phyloP scores from a whole-genome alignment of 768 basidiomycete species.

The Boletus coccyginus region DNA sequence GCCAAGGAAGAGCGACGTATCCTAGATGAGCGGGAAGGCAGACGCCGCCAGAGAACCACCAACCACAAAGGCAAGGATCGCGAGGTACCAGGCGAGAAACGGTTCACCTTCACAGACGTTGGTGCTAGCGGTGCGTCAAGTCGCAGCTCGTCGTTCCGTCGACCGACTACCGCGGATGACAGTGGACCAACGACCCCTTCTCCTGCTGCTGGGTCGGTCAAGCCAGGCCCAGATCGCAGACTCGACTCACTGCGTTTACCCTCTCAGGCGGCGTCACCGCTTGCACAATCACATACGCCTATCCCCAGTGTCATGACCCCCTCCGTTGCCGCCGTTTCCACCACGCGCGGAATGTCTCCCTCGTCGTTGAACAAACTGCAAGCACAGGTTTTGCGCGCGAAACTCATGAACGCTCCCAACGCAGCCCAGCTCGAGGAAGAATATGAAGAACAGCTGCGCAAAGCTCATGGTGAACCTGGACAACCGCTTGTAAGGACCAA shows the following conservation, averaged over 20 bases:
- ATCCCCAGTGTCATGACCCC: slow-evolving; percentile 92
- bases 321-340: slow-evolving; percentile 33
- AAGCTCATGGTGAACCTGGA: slow-evolving; percentile 43
- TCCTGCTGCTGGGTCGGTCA: slow-evolving; percentile 25
- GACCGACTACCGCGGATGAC: slow-evolving; percentile 64
- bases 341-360: slow-evolving; percentile 55
- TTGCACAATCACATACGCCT: slow-evolving; percentile 70
- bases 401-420: slow-evolving; percentile 77
- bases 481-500: slow-evolving; percentile 47
- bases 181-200: slow-evolving; percentile 62
- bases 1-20: slow-evolving; percentile 83
- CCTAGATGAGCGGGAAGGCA: slow-evolving; percentile 77
- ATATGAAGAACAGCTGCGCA: slow-evolving; percentile 71
- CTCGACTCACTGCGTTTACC: slow-evolving; percentile 61
- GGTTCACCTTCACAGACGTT: slow-evolving; percentile 69
- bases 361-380: slow-evolving; percentile 89
- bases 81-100: slow-evolving; percentile 42
- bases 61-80: slow-evolving; percentile 39
- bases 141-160: slow-evolving; percentile 83
- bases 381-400: slow-evolving; percentile 89
- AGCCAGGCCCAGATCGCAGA: slow-evolving; percentile 45
- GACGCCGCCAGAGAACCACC: slow-evolving; percentile 39
- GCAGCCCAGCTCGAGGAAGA: slow-evolving; percentile 77
- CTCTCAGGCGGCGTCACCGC: slow-evolving; percentile 57
- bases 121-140: slow-evolving; percentile 63